These are phyloP conservation scores for Colletotrichum spaethianum DNA, from an alignment of 2,329 filamentous ascomycete genomes.

Conservation along the genomic window DNA sequence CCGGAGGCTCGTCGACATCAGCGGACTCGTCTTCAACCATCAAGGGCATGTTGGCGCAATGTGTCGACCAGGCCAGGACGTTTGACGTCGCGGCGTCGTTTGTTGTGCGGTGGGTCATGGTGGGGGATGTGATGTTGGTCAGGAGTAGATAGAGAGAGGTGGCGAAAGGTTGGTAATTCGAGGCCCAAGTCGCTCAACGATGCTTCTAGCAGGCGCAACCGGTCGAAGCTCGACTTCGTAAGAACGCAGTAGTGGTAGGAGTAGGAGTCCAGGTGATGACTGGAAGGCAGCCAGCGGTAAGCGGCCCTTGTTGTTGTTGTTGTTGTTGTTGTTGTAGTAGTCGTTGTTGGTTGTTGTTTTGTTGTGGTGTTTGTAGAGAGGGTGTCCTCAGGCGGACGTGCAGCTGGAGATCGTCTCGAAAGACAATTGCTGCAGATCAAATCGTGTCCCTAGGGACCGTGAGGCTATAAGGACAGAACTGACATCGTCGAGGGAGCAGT, in stretches of 20 bases:
- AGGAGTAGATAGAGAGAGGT: slow-evolving; percentile 10
- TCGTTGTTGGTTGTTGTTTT: too few species aligned
- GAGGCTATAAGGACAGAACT: slow-evolving; percentile 52
- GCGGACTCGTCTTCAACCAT: slow-evolving; percentile 73
- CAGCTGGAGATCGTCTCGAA: slow-evolving; percentile 31
- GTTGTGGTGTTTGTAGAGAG: slow-evolving; percentile 25
- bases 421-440: slow-evolving; percentile 35
- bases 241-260: not conserved
- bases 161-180: slow-evolving; percentile 25
- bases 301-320: slow-evolving; percentile 8
- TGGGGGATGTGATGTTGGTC: slow-evolving; percentile 30
- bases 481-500: slow-evolving; percentile 46
- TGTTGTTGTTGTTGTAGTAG: not conserved
- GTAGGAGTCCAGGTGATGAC: not conserved
- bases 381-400: slow-evolving; percentile 35
- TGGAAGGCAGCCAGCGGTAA: slow-evolving; percentile 7
- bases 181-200: slow-evolving; percentile 40
- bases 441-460: slow-evolving; percentile 63
- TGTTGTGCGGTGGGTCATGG: slow-evolving; percentile 55
- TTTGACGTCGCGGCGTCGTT: slow-evolving; percentile 57
- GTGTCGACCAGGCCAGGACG: slow-evolving; percentile 62
- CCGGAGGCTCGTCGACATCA: slow-evolving; percentile 92
- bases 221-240: slow-evolving; percentile 36
- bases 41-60: slow-evolving; percentile 59
- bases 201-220: slow-evolving; percentile 35